A percentile compares a stretch with the other conserved stretches of the same genome.
phyloP scores from a whole-genome alignment of 2,329 filamentous ascomycete species.

The Alternaria sp. region DNA sequence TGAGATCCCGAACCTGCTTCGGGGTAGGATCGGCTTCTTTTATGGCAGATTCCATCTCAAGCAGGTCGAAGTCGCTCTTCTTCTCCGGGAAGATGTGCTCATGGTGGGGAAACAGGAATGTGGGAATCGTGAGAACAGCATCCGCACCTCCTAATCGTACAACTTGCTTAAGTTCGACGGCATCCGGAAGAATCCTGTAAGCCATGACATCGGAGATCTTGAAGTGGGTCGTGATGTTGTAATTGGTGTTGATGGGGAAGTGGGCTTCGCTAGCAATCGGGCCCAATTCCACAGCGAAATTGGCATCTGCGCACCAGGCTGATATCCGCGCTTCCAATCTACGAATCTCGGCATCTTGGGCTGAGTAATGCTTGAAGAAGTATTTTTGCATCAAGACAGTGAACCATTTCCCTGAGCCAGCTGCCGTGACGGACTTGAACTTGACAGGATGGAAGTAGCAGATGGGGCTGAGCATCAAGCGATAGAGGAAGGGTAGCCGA shows the following conservation, averaged over 20 bases:
- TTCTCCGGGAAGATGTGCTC: slow-evolving; percentile 58
- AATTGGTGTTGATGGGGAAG: slow-evolving; percentile 57
- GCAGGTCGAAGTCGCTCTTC: slow-evolving; percentile 44
- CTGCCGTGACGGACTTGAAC: slow-evolving; percentile 58
- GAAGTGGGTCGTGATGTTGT: slow-evolving; percentile 56
- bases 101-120: slow-evolving; percentile 60
- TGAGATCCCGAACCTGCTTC: slow-evolving; percentile 50
- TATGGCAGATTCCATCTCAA: slow-evolving; percentile 48
- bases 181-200: slow-evolving; percentile 54
- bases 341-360: slow-evolving; percentile 53
- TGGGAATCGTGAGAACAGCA: slow-evolving; percentile 56
- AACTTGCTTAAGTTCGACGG: slow-evolving; percentile 55
- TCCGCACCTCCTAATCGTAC: slow-evolving; percentile 60
- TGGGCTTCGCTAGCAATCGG: slow-evolving; percentile 54
- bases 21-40: slow-evolving; percentile 54
- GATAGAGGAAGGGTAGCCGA: slow-evolving; percentile 57
- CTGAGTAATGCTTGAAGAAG: slow-evolving; percentile 58
- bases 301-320: slow-evolving; percentile 59
- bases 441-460: slow-evolving; percentile 61
- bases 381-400: slow-evolving; percentile 55
- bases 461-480: slow-evolving; percentile 56
- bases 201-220: slow-evolving; percentile 58
- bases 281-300: slow-evolving; percentile 59
- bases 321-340: slow-evolving; percentile 56
- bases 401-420: slow-evolving; percentile 59